These are phyloP conservation scores for Arthrinium phaeospermum DNA, from an alignment of 2,329 filamentous ascomycete species.

Conservation along the genomic window DNA sequence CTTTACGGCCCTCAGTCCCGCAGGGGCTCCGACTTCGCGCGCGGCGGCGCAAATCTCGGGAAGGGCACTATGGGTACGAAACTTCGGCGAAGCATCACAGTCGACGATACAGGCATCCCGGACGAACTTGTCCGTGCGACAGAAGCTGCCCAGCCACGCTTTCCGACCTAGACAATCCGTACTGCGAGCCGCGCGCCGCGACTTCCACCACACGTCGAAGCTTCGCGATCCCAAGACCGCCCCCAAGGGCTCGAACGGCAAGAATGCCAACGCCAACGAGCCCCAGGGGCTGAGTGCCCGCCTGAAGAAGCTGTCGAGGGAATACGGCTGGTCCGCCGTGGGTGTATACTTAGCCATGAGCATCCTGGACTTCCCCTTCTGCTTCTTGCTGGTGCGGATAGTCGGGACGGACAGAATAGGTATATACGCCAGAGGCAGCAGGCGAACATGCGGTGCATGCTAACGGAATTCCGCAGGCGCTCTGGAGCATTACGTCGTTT, in stretches of 20 bases:
- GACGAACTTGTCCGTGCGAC: constrained; percentile 3
- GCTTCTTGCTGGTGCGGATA: constrained; percentile 83
- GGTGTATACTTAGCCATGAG: constrained; percentile 89
- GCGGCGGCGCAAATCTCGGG: neutral
- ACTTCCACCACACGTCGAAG: neutral
- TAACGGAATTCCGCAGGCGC: constrained; percentile 48
- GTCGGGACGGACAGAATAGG: constrained; percentile 89
- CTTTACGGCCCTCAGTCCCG: neutral
- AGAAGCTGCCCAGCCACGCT: neutral
- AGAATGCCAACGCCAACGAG: neutral
- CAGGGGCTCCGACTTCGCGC: neutral
- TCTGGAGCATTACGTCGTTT: constrained; percentile 71
- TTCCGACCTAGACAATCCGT: neutral
- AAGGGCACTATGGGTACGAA: neutral
- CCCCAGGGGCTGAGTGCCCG: constrained; percentile 65
- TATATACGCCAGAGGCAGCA: constrained; percentile 43
- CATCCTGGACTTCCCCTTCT: constrained; percentile 91
- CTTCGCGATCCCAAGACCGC: neutral
- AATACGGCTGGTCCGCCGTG: constrained; percentile 93
- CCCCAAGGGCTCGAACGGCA: neutral
- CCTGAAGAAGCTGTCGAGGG: constrained; percentile 82
- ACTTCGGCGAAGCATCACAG: constrained; percentile 1
- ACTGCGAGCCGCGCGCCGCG: neutral
- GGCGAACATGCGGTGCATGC: neutral
- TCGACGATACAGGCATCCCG: constrained; percentile 1